Conservation (phyloP, 2,329 filamentous ascomycete genomes). For the Lachnum nothofagi region DNA sequence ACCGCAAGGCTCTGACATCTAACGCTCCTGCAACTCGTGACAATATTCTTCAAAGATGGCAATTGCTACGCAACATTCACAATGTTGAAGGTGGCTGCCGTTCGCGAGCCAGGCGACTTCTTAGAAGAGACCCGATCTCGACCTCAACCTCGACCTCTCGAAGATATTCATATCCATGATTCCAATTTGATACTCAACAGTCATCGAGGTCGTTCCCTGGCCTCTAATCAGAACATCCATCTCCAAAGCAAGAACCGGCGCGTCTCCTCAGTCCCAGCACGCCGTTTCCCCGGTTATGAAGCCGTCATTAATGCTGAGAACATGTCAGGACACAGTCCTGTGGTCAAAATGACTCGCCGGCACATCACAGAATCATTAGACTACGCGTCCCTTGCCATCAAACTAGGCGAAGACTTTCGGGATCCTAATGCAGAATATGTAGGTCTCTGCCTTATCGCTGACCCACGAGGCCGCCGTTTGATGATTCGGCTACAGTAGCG, state of each 20-base stretch:
- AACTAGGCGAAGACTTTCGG: background rate
- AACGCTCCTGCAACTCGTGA: too few species aligned
- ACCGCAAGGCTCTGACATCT: too few species aligned
- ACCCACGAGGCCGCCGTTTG: background rate
- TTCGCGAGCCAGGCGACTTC: too few species aligned
- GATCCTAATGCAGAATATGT: background rate
- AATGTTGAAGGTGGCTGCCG: too few species aligned
- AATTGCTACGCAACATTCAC: too few species aligned
- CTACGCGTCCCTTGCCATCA: background rate
- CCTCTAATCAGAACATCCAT: background rate
- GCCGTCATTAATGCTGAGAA: background rate
- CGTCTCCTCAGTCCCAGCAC: background rate
- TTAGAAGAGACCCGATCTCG: conserved; percentile 12
- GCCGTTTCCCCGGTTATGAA: background rate
- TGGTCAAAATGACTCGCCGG: background rate
- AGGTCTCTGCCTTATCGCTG: background rate
- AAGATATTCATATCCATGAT: background rate
- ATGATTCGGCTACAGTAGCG: conserved; percentile 2
- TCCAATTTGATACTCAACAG: too few species aligned
- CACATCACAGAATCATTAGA: background rate
- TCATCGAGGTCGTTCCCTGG: background rate
- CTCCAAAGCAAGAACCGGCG: background rate
- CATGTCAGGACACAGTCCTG: background rate
- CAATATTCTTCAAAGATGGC: too few species aligned
- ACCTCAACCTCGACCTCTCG: background rate